A percentile compares a stretch with the other conserved stretches of the same genome.
phyloP scores from a whole-genome alignment of 2,329 filamentous ascomycete genomes.

The Fusarium sp. region DNA sequence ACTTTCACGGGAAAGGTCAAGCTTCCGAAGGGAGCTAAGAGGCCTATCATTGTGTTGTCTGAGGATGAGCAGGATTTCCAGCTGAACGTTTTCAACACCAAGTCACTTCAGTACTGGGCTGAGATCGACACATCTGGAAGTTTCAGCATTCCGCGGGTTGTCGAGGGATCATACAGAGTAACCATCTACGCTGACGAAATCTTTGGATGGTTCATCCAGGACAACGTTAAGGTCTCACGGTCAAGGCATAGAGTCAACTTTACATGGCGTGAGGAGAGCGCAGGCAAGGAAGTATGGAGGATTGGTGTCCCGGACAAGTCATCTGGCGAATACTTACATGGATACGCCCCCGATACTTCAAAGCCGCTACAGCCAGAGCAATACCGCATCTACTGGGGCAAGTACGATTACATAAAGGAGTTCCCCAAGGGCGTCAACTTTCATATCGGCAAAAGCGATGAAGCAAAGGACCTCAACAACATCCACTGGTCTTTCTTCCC shows the following conservation, averaged over 20 bases:
- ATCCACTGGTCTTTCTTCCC: constrained; percentile 77
- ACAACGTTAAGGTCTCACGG: constrained; percentile 59
- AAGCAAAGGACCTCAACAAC: constrained; percentile 70
- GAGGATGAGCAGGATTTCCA: constrained; percentile 50
- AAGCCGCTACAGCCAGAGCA: constrained; percentile 67
- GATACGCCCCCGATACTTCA: constrained; percentile 63
- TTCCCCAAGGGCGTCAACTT: constrained; percentile 72
- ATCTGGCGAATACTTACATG: constrained; percentile 72
- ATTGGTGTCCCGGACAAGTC: constrained; percentile 63
- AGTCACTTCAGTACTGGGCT: constrained; percentile 74
- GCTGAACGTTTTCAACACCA: constrained; percentile 62
- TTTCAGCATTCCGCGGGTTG: constrained; percentile 34
- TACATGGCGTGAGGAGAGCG: constrained; percentile 31
- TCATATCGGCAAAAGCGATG: constrained; percentile 66
- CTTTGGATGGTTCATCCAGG: constrained; percentile 41
- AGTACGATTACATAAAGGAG: constrained; percentile 70
- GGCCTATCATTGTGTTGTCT: constrained; percentile 67
- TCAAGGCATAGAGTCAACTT: not conserved
- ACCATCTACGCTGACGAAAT: constrained; percentile 37
- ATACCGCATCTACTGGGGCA: constrained; percentile 73
- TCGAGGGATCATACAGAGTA: constrained; percentile 34
- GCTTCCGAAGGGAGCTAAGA: constrained; percentile 28
- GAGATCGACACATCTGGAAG: constrained; percentile 62
- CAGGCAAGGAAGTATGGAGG: constrained; percentile 36
- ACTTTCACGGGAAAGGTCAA: constrained; percentile 32